These are phyloP conservation scores for Hanseniaspora singularis DNA, from an alignment of 805 yeast genomes.

Conservation along the genomic window DNA sequence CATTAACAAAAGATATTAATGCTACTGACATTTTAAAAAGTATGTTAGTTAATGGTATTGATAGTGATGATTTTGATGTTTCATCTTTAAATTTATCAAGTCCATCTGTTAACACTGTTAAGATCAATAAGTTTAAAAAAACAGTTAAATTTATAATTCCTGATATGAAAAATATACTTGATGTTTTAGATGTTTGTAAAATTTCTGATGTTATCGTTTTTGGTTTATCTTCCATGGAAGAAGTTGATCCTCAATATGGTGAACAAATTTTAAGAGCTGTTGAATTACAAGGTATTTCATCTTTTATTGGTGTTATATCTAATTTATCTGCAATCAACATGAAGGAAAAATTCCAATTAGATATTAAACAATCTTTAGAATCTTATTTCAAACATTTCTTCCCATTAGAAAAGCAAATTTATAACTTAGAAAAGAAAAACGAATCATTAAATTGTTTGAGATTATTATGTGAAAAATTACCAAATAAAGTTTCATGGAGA, in stretches of 20 bases:
- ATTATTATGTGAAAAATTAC: conserved; percentile 70
- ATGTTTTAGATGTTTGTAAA: conserved; percentile 75
- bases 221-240: conserved; percentile 76
- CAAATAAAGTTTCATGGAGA: conserved; percentile 81
- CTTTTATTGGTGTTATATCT: conserved; percentile 66
- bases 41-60: conserved; percentile 31
- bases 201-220: conserved; percentile 81
- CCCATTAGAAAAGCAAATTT: conserved; percentile 70
- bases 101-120: conserved; percentile 43
- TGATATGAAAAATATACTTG: conserved; percentile 49
- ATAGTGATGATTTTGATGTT: conserved; percentile 28
- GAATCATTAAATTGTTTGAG: conserved; percentile 70
- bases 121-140: conserved; percentile 58
- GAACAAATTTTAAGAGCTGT: conserved; percentile 83
- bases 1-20: conserved; percentile 62
- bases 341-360: conserved; percentile 64
- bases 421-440: conserved; percentile 49
- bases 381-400: conserved; percentile 64
- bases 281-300: conserved; percentile 83
- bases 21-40: conserved; percentile 42
- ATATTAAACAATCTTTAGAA: conserved; percentile 50
- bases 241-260: conserved; percentile 68
- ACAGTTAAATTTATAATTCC: conserved; percentile 64
- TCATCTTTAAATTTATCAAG: conserved; percentile 28
- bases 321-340: conserved; percentile 57